These are phyloP conservation scores for Calonectria fujianensis DNA, from an alignment of 2,329 filamentous ascomycete genomes.

Conservation along the genomic window DNA sequence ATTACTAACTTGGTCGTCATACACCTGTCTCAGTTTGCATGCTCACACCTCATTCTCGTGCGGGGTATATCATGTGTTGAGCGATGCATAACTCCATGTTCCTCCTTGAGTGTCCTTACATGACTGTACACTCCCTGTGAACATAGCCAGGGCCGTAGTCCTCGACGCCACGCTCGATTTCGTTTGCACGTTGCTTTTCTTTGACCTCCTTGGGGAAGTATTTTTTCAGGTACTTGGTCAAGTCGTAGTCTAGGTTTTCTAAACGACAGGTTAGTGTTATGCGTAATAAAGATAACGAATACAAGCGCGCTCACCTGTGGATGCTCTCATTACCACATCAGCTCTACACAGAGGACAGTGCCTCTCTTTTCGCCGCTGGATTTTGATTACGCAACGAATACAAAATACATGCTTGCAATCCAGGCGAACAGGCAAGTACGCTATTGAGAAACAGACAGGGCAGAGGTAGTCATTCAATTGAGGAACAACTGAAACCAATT, in stretches of 20 bases:
- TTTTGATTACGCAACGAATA: constrained; percentile 87
- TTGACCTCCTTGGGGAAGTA: constrained; percentile 85
- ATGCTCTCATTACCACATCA: constrained; percentile 82
- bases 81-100: too few relatives aligned
- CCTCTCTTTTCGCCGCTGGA: constrained; percentile 81
- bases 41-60: background rate
- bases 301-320: constrained; percentile 71
- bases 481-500: constrained; percentile 84
- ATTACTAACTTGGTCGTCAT: constrained; percentile 31
- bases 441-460: constrained; percentile 85
- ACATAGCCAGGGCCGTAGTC: constrained; percentile 81
- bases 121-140: constrained; percentile 74
- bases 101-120: constrained; percentile 65
- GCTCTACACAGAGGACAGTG: constrained; percentile 86
- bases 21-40: background rate
- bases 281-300: too few relatives aligned
- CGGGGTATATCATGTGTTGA: background rate
- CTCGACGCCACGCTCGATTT: constrained; percentile 83
- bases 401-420: constrained; percentile 87
- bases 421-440: constrained; percentile 88
- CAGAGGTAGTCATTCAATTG: constrained; percentile 91
- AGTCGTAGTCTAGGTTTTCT: constrained; percentile 82
- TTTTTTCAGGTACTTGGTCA: constrained; percentile 81
- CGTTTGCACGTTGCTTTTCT: constrained; percentile 82
- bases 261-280: background rate